Conservation (phyloP, 108 stramenopile species). For the Skeletonema marinoi region DNA sequence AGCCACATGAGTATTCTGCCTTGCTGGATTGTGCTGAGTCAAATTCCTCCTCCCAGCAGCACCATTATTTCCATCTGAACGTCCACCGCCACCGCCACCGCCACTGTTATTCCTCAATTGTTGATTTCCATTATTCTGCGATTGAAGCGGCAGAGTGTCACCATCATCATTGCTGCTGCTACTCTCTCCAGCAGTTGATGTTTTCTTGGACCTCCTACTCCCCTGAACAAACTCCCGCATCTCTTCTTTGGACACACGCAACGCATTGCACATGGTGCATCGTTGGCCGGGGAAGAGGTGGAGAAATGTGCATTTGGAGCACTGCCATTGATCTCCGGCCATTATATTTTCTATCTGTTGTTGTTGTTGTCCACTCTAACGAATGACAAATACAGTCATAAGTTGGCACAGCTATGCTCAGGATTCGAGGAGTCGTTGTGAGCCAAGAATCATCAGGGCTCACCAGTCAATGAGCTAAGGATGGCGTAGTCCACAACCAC, state of each 20-base stretch:
- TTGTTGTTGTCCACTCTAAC: too few relatives aligned
- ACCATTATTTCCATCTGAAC: background rate
- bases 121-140: background rate
- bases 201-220: background rate
- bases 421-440: too few relatives aligned
- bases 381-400: too few relatives aligned
- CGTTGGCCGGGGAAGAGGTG: constrained; percentile 58
- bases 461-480: too few relatives aligned
- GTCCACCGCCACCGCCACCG: background rate
- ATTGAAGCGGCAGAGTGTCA: background rate
- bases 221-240: constrained; percentile 64
- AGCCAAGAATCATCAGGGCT: too few relatives aligned
- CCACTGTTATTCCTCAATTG: background rate
- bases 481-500: too few relatives aligned
- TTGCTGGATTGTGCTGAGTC: background rate
- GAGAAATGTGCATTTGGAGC: constrained; percentile 64
- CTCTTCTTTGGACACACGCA: constrained; percentile 54
- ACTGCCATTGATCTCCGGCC: constrained; percentile 55
- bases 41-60: background rate
- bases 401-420: too few relatives aligned
- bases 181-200: background rate
- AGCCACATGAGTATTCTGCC: background rate
- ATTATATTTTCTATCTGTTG: background rate
- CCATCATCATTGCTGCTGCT: background rate
- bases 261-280: constrained; percentile 79